phyloP scores from a whole-genome alignment of 2,329 filamentous ascomycete genomes.

The Volutella citrinella region DNA sequence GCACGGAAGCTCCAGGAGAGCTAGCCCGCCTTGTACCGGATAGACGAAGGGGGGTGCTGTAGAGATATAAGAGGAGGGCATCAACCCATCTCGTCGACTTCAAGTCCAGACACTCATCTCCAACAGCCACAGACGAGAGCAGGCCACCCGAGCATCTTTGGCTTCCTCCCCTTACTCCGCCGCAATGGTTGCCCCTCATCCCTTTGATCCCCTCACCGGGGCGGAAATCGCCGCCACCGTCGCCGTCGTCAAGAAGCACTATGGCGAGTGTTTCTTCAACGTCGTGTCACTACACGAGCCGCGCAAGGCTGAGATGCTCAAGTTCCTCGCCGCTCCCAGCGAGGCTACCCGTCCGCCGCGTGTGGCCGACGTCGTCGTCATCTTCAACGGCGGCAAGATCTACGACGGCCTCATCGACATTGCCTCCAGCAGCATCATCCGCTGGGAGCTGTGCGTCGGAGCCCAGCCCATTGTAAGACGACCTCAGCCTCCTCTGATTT shows the following conservation, averaged over 20 bases:
- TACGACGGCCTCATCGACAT: conserved; percentile 82
- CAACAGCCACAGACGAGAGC: no score
- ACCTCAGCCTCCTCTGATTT: background rate
- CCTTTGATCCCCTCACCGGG: conserved; percentile 45
- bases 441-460: conserved; percentile 73
- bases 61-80: no score
- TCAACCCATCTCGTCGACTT: no score
- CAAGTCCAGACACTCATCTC: no score
- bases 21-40: no score
- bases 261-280: conserved; percentile 78
- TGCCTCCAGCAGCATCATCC: conserved; percentile 59
- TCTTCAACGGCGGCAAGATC: conserved; percentile 74
- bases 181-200: no score
- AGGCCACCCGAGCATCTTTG: no score
- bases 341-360: conserved; percentile 62
- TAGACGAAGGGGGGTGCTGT: no score
- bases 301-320: conserved; percentile 78
- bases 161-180: no score
- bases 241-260: conserved; percentile 62
- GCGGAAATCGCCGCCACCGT: conserved; percentile 69
- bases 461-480: conserved; percentile 72
- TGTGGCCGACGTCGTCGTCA: conserved; percentile 79
- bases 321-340: conserved; percentile 68
- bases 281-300: conserved; percentile 83
- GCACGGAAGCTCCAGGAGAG: no score